Evolutionary conservation across 2,329 filamentous ascomycete species (phyloP), one percentile per base, ranked within the genome.

Genomic region (Thermothelomyces thermophilus): DNA sequence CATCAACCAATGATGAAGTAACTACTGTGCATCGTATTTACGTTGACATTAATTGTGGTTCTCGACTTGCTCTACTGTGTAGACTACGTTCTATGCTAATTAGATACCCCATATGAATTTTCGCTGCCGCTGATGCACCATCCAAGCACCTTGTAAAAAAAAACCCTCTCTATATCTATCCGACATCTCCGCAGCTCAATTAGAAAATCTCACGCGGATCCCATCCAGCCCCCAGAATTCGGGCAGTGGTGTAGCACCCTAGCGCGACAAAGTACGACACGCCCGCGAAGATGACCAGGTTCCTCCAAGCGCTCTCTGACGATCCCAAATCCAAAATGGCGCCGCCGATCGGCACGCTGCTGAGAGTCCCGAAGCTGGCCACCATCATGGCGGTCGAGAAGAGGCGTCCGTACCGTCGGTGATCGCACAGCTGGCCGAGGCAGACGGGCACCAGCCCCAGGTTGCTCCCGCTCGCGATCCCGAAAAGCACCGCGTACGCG

Each of bases 401-500:
- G 62, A 86, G 87, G 16, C 84, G 72, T 0, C 63, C 64, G 24
- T 62, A 93, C 43, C 89, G 75, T 46, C 83, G 75, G 3, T 86
- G 84, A 30, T 83, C 79, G 64, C 87, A 94, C 13, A 93, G 73
- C 67, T 91, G 87, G 1, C 87, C 86, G 1, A 94, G 76, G 58
- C 87, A 91, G 0, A 93, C 87, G 0, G 89, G 88, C 0, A 84
- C 83, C 24, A 94, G 66, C 1, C 80, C 82, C 56, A 95, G 84
- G 58, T 90, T 90, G 56, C 80, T 84, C 3, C 90, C 89, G 47
- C 82, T 87, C 0, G 82, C 83, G 59, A 94, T 88, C 1, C 89
- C 89, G 64, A 94, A 91, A 1, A 87, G 62, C 2, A 88, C 68
- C 0, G 79, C 75, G 59, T 88, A 94, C 1, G 79, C 74, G 46